A percentile compares a stretch with the other conserved stretches of the same genome.
phyloP scores from a whole-genome alignment of 306 rosid genomes.

The Hippophae gyantsensis region DNA sequence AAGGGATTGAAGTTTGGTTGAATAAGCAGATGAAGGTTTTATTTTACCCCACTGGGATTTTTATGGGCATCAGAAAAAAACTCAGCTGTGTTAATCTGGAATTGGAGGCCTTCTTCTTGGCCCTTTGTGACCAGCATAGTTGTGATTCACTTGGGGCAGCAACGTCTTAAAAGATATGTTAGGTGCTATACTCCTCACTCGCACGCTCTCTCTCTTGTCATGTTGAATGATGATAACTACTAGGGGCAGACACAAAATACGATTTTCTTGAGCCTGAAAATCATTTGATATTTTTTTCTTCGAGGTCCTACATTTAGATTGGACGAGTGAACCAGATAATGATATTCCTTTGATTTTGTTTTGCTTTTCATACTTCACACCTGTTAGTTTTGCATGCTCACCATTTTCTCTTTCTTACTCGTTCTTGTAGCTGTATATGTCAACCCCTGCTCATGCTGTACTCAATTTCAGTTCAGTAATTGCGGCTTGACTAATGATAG shows the following conservation, averaged over 20 bases:
- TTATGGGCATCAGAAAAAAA: constrained; percentile 13
- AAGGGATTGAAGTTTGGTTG: constrained; percentile 47
- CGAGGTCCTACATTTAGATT: too few species aligned
- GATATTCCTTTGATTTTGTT: not conserved
- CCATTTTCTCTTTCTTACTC: not conserved
- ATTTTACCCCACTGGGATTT: constrained; percentile 14
- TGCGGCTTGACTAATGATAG: constrained; percentile 53
- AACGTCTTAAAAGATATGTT: constrained; percentile 45
- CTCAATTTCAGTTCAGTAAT: constrained; percentile 37
- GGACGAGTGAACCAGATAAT: too few species aligned
- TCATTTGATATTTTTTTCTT: too few species aligned
- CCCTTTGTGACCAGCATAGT: constrained; percentile 74
- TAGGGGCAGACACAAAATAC: not conserved
- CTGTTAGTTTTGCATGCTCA: not conserved
- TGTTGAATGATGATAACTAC: not conserved
- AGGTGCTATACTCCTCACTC: constrained; percentile 32
- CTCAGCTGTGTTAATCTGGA: constrained; percentile 32
- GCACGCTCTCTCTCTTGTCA: not conserved
- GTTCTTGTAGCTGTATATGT: constrained; percentile 37
- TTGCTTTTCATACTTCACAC: not conserved
- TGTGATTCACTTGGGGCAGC: constrained; percentile 88
- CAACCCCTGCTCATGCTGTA: constrained; percentile 62
- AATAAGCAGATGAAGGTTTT: constrained; percentile 57
- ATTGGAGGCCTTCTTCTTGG: constrained; percentile 61
- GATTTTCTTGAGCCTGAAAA: not conserved